Base-by-base conservation (phyloP, 306 rosid species). In the Castanea mollissima region DNA sequence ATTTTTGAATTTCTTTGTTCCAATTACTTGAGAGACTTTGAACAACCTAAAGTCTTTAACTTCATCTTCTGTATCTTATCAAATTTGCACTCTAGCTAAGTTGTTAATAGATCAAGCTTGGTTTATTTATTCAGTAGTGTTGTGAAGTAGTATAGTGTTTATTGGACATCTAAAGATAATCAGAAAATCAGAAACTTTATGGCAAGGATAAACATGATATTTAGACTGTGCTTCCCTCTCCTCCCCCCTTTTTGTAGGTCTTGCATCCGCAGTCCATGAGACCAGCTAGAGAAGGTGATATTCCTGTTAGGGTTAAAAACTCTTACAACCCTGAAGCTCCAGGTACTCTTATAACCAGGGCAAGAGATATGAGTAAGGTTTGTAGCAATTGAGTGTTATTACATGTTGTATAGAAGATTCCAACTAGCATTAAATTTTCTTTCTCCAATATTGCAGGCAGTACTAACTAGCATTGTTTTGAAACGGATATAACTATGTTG, bases 181-280 rank as follows among this genome's bases (percentile, higher is more conserved):
- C 19, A 6, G 10, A 59, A 59, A 11, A 4, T 11, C 65, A 59
- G 65, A 59, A 1, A 19, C 55, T 38, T 64, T 27, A 25, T 73
- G 54, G 54, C 54, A 49, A 49, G 12, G 54, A 49, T 49, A 12
- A 49, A 13, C 54, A 49, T 49, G 54, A 49, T 58, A 35, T 78
- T 41, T 58, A 69, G 18, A 31, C 29, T 23, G 18, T 41, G 46
- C 11, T 15, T 64, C 10, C 6, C 23, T 79, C 52, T 67, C 12
- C n/a, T 72, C 74, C 62, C 52, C 19, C 71, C 27, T 63, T 68
- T 75, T 81, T 88, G 80, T 86, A 94, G 97, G 98, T 94, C 69
- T 76, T 94, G 86, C 98, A 94, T 89, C 98, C 98, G n/a, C 98
- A 92, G 83, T 94, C 98, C 62, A 94, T 94, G 98, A 89, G 97